Percentiles rank a stretch among this genome's conserved stretches.
Evolutionary conservation across 805 yeast genomes (phyloP).

Genomic region (Hanseniaspora occidentalis): DNA sequence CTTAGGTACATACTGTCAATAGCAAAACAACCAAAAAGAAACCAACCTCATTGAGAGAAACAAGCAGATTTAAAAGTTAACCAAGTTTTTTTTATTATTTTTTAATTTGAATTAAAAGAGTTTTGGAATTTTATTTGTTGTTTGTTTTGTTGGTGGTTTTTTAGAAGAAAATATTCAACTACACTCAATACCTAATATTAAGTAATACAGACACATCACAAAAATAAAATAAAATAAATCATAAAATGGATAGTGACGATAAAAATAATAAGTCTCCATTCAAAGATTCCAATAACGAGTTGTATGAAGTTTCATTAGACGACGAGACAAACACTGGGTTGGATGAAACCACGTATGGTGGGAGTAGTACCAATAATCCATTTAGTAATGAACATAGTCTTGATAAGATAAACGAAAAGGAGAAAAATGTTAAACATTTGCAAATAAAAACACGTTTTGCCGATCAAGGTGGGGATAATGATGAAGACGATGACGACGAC

Average conservation of each 20-base stretch:
- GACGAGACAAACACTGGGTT: background rate
- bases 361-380: background rate
- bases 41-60: background rate
- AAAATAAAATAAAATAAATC: too few species aligned
- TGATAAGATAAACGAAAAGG: background rate
- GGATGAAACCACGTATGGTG: background rate
- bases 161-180: too few species aligned
- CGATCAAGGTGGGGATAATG: constrained; percentile 5
- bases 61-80: too few species aligned
- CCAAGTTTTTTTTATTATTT: background rate
- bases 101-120: background rate
- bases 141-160: too few species aligned
- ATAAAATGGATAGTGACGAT: background rate
- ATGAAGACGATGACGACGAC: constrained; percentile 7
- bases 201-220: too few species aligned
- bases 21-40: background rate
- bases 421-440: too few species aligned
- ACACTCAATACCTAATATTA: too few species aligned
- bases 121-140: background rate
- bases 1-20: too few species aligned
- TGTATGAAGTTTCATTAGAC: background rate
- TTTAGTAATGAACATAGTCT: background rate
- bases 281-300: background rate
- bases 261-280: background rate
- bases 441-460: too few species aligned